Evolutionary conservation across 441 rosid species (phyloP).

Genomic region (Syzygium malaccense): DNA sequence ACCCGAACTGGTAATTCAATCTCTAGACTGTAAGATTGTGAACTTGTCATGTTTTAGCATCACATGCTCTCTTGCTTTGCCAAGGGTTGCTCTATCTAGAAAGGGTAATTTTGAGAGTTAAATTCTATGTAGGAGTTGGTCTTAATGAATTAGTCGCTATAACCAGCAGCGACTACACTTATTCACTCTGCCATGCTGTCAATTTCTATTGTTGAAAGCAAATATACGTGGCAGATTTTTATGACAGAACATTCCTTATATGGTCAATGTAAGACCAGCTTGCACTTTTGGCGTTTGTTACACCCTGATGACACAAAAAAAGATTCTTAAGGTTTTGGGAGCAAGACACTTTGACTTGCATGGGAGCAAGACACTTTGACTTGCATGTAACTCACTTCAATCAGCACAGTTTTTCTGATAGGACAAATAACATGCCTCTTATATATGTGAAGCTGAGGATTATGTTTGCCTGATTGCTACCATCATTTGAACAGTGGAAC

Average conservation of each 20-base stretch:
- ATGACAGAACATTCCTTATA: background rate
- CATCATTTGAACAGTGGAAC: conserved; percentile 42
- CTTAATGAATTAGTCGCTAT: background rate
- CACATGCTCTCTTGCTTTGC: background rate
- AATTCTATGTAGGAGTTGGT: background rate
- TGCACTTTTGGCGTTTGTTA: background rate
- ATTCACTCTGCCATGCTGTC: background rate
- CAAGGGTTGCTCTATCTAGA: background rate
- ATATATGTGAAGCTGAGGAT: background rate
- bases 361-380: background rate
- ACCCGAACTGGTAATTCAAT: conserved; percentile 46
- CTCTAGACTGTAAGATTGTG: background rate
- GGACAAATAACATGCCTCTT: background rate
- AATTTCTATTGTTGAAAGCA: background rate
- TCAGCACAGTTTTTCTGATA: background rate
- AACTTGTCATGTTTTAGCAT: background rate
- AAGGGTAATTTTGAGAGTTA: background rate
- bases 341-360: background rate
- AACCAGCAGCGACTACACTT: background rate
- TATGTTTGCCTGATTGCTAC: background rate
- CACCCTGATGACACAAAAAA: background rate
- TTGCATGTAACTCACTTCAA: background rate
- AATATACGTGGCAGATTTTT: background rate
- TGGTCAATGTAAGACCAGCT: background rate
- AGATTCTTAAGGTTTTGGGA: background rate